Conservation (phyloP, 352 stramenopile genomes). For the Plasmopara muralis region DNA sequence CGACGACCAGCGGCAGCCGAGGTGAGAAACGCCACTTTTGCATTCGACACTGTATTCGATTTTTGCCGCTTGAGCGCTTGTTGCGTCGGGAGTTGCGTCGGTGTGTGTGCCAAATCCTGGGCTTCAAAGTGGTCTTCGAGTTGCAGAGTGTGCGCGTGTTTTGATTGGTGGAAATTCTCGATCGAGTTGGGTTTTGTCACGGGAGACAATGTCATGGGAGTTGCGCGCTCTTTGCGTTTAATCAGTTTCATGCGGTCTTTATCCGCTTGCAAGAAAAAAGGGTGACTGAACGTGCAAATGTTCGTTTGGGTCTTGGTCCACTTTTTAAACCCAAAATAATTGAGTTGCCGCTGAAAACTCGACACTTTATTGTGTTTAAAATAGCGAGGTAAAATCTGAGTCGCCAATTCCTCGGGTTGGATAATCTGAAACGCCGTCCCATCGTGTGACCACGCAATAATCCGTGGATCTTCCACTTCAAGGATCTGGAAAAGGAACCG, state of each 20-base stretch:
- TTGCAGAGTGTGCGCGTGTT: not conserved
- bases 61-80: slow-evolving; percentile 35
- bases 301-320: slow-evolving; percentile 77
- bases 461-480: slow-evolving; percentile 42
- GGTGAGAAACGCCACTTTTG: slow-evolving; percentile 25
- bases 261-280: slow-evolving; percentile 51
- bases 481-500: slow-evolving; percentile 66
- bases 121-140: slow-evolving; percentile 16
- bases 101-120: slow-evolving; percentile 9
- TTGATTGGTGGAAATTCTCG: slow-evolving; percentile 5
- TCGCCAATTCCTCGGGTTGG: slow-evolving; percentile 47
- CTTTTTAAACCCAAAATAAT: slow-evolving; percentile 82
- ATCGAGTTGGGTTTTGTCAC: slow-evolving; percentile 15
- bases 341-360: slow-evolving; percentile 70
- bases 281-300: slow-evolving; percentile 69
- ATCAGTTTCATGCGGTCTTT: slow-evolving; percentile 71
- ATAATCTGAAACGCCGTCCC: slow-evolving; percentile 72
- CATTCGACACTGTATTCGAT: slow-evolving; percentile 25
- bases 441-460: slow-evolving; percentile 62
- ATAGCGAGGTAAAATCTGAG: slow-evolving; percentile 56
- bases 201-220: slow-evolving; percentile 12
- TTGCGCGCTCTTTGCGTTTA: slow-evolving; percentile 55
- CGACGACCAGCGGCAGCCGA: slow-evolving; percentile 29
- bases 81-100: slow-evolving; percentile 22
- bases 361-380: slow-evolving; percentile 82